A percentile compares a stretch with the other conserved stretches of the same genome.
These are phyloP conservation scores for Chlorella variabilis DNA, from an alignment of 163 green algal genomes.

Conservation along the genomic window DNA sequence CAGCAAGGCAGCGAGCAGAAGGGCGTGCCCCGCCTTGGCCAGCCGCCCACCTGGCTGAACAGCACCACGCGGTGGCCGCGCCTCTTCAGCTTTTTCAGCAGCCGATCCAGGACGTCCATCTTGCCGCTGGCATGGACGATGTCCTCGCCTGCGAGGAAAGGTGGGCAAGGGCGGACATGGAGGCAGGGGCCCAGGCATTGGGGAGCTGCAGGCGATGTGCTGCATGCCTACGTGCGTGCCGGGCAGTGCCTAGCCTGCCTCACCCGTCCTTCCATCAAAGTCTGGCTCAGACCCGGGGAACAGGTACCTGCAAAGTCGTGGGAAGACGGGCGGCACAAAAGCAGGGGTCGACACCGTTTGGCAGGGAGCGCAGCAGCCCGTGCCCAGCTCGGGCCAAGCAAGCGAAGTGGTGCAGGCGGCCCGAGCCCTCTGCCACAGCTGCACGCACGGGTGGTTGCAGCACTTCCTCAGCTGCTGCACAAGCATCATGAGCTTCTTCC, in stretches of 20 bases:
- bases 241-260: too few species aligned
- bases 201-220: too few species aligned
- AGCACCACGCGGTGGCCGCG: slow-evolving; percentile 57
- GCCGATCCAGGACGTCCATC: slow-evolving; percentile 56
- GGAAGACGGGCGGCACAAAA: neutral
- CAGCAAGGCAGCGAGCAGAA: too few species aligned
- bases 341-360: neutral
- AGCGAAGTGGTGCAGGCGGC: neutral
- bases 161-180: neutral
- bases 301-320: slow-evolving; percentile 49
- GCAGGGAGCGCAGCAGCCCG: neutral
- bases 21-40: too few species aligned
- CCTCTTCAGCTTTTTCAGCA: slow-evolving; percentile 52
- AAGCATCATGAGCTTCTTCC: slow-evolving; percentile 69
- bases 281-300: slow-evolving; percentile 70
- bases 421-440: too few species aligned
- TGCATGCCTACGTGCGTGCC: too few species aligned
- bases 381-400: neutral
- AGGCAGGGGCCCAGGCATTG: too few species aligned
- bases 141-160: slow-evolving; percentile 52
- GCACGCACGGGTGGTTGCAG: slow-evolving; percentile 66
- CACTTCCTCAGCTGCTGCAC: slow-evolving; percentile 79
- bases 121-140: slow-evolving; percentile 64
- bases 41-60: slow-evolving; percentile 40
- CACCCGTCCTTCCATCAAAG: too few species aligned